Evolutionary conservation across 2,329 filamentous ascomycete genomes (phyloP), one percentile per base, ranked within the genome.

Genomic region (Colletotrichum brevisporum): DNA sequence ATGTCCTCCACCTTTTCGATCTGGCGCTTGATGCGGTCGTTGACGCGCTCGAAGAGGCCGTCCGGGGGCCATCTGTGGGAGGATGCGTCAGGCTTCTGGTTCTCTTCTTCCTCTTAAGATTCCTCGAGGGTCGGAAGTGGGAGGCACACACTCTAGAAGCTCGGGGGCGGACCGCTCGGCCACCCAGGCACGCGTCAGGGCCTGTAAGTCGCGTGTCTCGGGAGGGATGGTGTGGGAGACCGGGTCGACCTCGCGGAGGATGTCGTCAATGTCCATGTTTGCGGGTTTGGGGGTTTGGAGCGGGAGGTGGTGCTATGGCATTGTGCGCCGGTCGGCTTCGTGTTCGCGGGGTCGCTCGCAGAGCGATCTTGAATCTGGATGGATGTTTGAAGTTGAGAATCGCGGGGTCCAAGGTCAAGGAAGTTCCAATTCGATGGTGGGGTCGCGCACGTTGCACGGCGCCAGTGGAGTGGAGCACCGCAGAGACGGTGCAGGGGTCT

Each of bases 151-250:
- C 81, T 91, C 89, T 47, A 98, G 84, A n/a, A 99, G 85, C 80
- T 98, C 95, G 2, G 95, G 94, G 52, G 94, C 91, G 65, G 92
- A 93, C 74, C 96, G 90, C 81, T 99, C 97, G 51, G 95, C 94
- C 52, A 98, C 89, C 95, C 95, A 99, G 75, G 91, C 92, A 75
- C 95, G 92, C 74, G 95, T 98, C 74, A 99, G 84, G 61, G 93
- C 90, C 79, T 98, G 94, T 73, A 98, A 87, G 81, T 98, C 95
- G 76, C 90, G 87, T 50, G 87, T 90, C 74, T 89, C 88, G 59
- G 82, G 81, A 3, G 89, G 88, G 18, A 89, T 79, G 43, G 83
- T 79, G 73, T 89, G 83, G 63, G 83, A 81, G 68, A 83, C 79
- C 57, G 87, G 89, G 79, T 94, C 91, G 74, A 94, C 90, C 76